A percentile compares a stretch with the other conserved stretches of the same genome.
These are phyloP conservation scores for Breynia disticha DNA, from an alignment of 441 rosid genomes.

Conservation along the genomic window DNA sequence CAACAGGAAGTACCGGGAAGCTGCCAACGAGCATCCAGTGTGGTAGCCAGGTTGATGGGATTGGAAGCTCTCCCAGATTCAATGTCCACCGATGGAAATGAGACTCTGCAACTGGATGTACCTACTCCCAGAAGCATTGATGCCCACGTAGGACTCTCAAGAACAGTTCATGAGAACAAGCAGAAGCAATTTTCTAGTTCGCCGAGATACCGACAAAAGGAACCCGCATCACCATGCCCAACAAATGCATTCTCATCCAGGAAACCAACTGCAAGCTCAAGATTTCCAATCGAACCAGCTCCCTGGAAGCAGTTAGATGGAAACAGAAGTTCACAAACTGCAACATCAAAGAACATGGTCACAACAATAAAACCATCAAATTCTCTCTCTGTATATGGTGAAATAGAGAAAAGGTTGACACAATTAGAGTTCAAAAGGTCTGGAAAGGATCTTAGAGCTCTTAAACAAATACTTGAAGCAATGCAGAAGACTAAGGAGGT, in stretches of 20 bases:
- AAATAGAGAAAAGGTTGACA: constrained; percentile 70
- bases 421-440: constrained; percentile 72
- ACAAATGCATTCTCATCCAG: constrained; percentile 33
- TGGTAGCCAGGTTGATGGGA: constrained; percentile 92
- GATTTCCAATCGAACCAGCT: constrained; percentile 54
- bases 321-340: constrained; percentile 29
- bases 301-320: constrained; percentile 61
- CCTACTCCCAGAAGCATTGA: constrained; percentile 17
- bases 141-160: constrained; percentile 20
- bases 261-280: constrained; percentile 37
- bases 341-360: constrained; percentile 22
- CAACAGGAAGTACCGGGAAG: constrained; percentile 45
- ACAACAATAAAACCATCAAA: constrained; percentile 22
- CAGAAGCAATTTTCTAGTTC: constrained; percentile 33
- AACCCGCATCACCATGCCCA: constrained; percentile 28
- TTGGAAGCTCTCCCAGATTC: constrained; percentile 53
- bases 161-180: constrained; percentile 26
- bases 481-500: constrained; percentile 61
- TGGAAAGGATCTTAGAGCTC: constrained; percentile 85
- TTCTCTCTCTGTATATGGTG: constrained; percentile 56
- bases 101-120: constrained; percentile 12
- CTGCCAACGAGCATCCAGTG: constrained; percentile 50
- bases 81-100: constrained; percentile 18
- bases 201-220: constrained; percentile 41
- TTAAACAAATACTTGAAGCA: constrained; percentile 79